Evolutionary conservation across 2,329 filamentous ascomycete genomes (phyloP), one percentile per base, ranked within the genome.

Genomic region (Microsporum ferrugineum): DNA sequence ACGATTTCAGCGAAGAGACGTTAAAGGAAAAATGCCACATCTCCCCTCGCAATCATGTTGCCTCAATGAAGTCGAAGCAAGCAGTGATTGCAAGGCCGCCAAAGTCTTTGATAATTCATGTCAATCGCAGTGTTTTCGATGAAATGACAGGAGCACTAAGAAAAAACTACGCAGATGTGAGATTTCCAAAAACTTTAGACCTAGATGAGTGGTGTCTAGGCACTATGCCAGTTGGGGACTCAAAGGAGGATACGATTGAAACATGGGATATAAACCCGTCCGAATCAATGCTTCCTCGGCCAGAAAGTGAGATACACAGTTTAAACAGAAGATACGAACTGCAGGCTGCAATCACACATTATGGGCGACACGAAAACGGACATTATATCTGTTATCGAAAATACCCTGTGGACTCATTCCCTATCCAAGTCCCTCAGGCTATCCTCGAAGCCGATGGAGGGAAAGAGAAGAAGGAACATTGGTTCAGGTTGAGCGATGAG

Each of bases 401-500:
- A 68, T 86, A 89, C 68, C 79, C 83, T 1, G 67, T 69, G 2
- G 66, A 71, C 1, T 64, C 63, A 5, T 75, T 76, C 49, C 71
- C 73, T 4, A 69, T 66, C 2, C 63, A 68, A 41, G 67, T 72
- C 6, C 68, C 71, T 6, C 70, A 72, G 39, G 65, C 68, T 23
- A 66, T 73, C 12, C 57, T 73, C 1, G 70, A 73, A 34, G 68
- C 68, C 5, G 68, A 72, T 58, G 68, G 68, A 14, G 69, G 71
- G 14, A 69, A 72, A 61, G 70, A 73, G 39, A 70, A 67, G 31
- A 66, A 77, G 12, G 77, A 82, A 65, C 82, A 84, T 62, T 97
- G 94, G 94, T 99, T 90, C 86, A 82, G 88, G 14, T 79, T 97
- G 33, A 97, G 92, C 71, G 92, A 97, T 68, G 89, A 96, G 63